Evolutionary conservation across 306 rosid genomes (phyloP), one percentile per base, ranked within the genome.

Genomic region (Cucurbita pepo): DNA sequence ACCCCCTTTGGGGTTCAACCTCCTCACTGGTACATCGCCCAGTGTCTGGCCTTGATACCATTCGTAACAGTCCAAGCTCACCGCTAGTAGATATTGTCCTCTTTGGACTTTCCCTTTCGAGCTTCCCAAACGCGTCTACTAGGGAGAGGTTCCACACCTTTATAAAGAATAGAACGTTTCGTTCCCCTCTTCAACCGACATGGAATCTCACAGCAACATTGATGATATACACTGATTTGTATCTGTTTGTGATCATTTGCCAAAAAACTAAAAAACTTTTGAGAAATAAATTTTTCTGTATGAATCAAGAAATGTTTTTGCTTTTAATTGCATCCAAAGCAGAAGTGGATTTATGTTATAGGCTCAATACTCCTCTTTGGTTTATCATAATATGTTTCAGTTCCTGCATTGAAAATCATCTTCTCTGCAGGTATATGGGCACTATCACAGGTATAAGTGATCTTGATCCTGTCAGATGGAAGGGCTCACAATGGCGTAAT

Each of bases 401-500:
- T n/a, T 34, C 18, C 38, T 18, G 16, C 10, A 18, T 8, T 3
- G 4, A 67, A 45, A 52, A 21, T 37, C 7, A 6, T 51, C 18
- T 80, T 61, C 58, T 76, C 79, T 79, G 19, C 92, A 94, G 99
- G 83, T 88, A 89, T 76, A 94, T 94, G 99, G 99, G 99, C 58
- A 94, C 99, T 59, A 85, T 94, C 71, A 94, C 96, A 36, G 99
- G 99, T 45, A 85, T 89, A 77, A 86, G 83, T 77, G 99, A 94
- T 80, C 88, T 94, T 70, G 99, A 94, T 83, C 85, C 97, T 70
- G 85, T 83, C 78, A 84, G 96, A 82, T 94, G 99, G 99, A 94
- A 91, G 82, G 90, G 79, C 79, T 94, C 99, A 15, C 97, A 91
- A 79, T 94, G 99, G 99, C 95, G 96, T 52, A 94, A 88, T 84